These are phyloP conservation scores for Plasmodium sp. DNA, from an alignment of 169 alveolate genomes.

Conservation along the genomic window DNA sequence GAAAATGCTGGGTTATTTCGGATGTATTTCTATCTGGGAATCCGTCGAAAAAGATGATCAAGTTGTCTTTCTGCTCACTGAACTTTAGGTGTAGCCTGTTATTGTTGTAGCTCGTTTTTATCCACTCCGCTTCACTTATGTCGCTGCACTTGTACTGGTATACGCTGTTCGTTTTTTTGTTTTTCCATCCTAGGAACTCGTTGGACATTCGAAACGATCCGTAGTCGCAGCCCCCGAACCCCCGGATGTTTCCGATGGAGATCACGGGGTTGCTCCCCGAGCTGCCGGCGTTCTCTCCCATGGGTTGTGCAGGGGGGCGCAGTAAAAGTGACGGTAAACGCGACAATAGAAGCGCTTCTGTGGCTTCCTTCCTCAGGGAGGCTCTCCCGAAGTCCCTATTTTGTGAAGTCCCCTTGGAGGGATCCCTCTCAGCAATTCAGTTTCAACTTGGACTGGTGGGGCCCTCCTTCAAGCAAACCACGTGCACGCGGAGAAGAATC, in stretches of 20 bases:
- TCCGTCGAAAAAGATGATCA: slow-evolving; percentile 61
- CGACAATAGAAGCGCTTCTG: background rate
- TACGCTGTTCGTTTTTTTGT: slow-evolving; percentile 91
- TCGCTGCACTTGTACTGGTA: slow-evolving; percentile 89
- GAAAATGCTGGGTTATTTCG: slow-evolving; percentile 90
- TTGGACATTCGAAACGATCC: slow-evolving; percentile 92
- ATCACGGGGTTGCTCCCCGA: slow-evolving; percentile 34
- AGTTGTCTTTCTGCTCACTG: slow-evolving; percentile 49
- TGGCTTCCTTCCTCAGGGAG: background rate
- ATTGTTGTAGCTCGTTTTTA: slow-evolving; percentile 83
- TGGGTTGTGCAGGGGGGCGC: background rate
- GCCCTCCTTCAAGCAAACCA: background rate
- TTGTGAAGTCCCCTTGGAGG: background rate
- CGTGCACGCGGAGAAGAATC: background rate
- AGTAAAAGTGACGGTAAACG: background rate
- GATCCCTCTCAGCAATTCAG: background rate
- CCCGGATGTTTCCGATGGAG: slow-evolving; percentile 60
- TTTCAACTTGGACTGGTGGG: background rate
- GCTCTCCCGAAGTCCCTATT: background rate
- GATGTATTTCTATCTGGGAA: slow-evolving; percentile 74
- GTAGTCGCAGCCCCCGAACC: slow-evolving; percentile 74
- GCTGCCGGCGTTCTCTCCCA: slow-evolving; percentile 23
- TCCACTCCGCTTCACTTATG: slow-evolving; percentile 84
- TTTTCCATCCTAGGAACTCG: slow-evolving; percentile 93
- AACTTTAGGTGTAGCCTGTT: slow-evolving; percentile 50